Percentiles rank a stretch among this genome's conserved stretches.
phyloP scores from a whole-genome alignment of 352 stramenopile species.

The Plasmopara muralis region DNA sequence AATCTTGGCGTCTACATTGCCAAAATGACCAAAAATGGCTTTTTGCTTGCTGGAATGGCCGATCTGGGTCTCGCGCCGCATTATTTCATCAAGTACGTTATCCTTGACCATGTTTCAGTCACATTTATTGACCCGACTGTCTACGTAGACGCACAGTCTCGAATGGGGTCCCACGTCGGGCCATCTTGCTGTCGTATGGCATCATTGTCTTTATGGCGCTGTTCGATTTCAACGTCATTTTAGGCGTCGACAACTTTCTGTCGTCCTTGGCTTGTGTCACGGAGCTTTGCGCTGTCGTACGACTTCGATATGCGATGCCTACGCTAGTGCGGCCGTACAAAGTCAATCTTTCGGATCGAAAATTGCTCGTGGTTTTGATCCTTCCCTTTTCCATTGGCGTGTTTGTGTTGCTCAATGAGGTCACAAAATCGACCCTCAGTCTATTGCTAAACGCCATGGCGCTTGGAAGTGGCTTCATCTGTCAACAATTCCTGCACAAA shows the following conservation, averaged over 20 bases:
- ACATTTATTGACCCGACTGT: slow-evolving; percentile 11
- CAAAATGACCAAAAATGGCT: slow-evolving; percentile 93
- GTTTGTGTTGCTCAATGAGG: slow-evolving; percentile 62
- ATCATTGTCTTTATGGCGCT: slow-evolving; percentile 85
- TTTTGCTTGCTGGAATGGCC: slow-evolving; percentile 81
- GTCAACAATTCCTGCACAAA: slow-evolving; percentile 47
- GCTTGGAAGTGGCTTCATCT: slow-evolving; percentile 42
- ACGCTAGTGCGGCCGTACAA: slow-evolving; percentile 77
- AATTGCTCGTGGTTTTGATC: slow-evolving; percentile 35
- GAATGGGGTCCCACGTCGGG: slow-evolving; percentile 48
- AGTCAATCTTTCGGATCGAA: slow-evolving; percentile 51
- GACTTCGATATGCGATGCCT: slow-evolving; percentile 73
- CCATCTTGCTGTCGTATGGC: slow-evolving; percentile 80
- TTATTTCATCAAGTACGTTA: slow-evolving; percentile 77
- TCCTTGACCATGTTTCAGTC: background rate
- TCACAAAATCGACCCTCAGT: slow-evolving; percentile 51
- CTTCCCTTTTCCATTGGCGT: slow-evolving; percentile 52
- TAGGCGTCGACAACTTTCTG: slow-evolving; percentile 91
- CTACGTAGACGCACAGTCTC: slow-evolving; percentile 37
- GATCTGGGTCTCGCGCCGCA: slow-evolving; percentile 85
- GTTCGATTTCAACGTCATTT: slow-evolving; percentile 84
- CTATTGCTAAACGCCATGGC: slow-evolving; percentile 46
- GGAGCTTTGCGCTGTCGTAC: slow-evolving; percentile 88
- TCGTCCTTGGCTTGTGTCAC: slow-evolving; percentile 86
- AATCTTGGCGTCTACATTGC: slow-evolving; percentile 94